These are phyloP conservation scores for Coniosporium tulheliwenetii DNA, from an alignment of 2,329 filamentous ascomycete species.

Conservation along the genomic window DNA sequence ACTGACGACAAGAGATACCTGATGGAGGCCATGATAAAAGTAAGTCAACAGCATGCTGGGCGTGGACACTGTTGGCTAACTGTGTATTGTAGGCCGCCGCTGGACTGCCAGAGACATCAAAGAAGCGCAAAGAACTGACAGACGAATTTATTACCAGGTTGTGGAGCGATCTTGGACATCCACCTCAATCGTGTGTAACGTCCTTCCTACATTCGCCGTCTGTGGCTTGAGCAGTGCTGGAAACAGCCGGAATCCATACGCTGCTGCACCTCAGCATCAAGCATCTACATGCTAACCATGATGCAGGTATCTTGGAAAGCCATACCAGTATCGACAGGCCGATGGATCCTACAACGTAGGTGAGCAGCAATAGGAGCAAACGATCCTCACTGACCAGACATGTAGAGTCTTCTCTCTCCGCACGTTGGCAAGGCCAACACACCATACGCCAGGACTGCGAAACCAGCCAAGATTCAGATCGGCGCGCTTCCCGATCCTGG, in stretches of 20 bases:
- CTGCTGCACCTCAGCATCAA: too few species aligned
- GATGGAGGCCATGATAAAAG: slow-evolving; percentile 41
- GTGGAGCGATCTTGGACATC: slow-evolving; percentile 32
- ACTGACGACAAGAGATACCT: slow-evolving; percentile 46
- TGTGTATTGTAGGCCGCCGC: slow-evolving; percentile 17
- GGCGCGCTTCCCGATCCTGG: slow-evolving; percentile 48
- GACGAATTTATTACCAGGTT: slow-evolving; percentile 27
- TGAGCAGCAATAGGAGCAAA: background rate
- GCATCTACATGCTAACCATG: background rate
- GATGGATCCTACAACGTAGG: slow-evolving; percentile 31
- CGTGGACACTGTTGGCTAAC: background rate
- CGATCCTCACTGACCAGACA: slow-evolving; percentile 23
- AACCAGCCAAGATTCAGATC: slow-evolving; percentile 38
- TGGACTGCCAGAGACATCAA: slow-evolving; percentile 23
- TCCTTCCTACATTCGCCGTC: slow-evolving; percentile 1
- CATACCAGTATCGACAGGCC: slow-evolving; percentile 30
- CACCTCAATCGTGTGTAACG: slow-evolving; percentile 21
- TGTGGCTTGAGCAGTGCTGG: background rate
- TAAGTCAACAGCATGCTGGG: slow-evolving; percentile 6
- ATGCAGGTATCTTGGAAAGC: slow-evolving; percentile 19
- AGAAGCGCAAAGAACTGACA: slow-evolving; percentile 23
- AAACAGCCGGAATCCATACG: too few species aligned
- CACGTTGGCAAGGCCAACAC: slow-evolving; percentile 48
- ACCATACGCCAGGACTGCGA: slow-evolving; percentile 55
- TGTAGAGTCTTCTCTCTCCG: slow-evolving; percentile 45